A percentile compares a stretch with the other conserved stretches of the same genome.
These are phyloP conservation scores for Esteya vermicola DNA, from an alignment of 2,329 filamentous ascomycete genomes.

Conservation along the genomic window DNA sequence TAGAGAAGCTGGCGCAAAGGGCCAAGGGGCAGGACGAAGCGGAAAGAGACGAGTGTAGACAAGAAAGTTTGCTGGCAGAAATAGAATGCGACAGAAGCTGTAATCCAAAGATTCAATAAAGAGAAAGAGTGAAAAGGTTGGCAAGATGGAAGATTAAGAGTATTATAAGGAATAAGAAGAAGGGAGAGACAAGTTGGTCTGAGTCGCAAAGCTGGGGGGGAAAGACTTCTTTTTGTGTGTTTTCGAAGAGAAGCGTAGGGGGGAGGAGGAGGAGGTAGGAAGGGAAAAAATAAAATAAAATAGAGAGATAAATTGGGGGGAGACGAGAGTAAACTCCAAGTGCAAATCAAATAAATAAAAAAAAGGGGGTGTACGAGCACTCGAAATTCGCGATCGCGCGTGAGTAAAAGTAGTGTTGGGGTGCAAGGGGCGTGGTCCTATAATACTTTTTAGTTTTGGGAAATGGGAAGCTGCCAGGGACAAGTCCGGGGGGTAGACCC, in stretches of 20 bases:
- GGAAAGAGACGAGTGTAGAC: too few species aligned
- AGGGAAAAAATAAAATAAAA: background rate
- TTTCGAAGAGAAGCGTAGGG: conserved; percentile 4
- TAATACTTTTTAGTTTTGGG: conserved; percentile 4
- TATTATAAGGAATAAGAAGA: background rate
- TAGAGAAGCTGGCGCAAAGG: too few species aligned
- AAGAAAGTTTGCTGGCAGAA: too few species aligned
- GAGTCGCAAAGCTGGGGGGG: conserved; percentile 3
- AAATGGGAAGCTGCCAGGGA: conserved; percentile 8
- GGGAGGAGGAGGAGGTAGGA: background rate
- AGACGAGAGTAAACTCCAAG: conserved; percentile 7
- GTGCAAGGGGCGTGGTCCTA: conserved; percentile 2
- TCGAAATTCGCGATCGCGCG: conserved; percentile 6
- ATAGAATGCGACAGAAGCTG: background rate
- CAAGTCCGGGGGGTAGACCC: background rate
- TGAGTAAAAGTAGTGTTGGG: conserved; percentile 7
- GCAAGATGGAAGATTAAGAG: background rate
- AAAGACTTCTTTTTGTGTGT: conserved; percentile 8
- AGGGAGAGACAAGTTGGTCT: background rate
- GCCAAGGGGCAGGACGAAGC: background rate
- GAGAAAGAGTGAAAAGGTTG: background rate
- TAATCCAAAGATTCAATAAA: background rate
- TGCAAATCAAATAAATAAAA: conserved; percentile 5
- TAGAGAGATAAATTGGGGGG: background rate
- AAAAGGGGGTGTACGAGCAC: conserved; percentile 3